These are phyloP conservation scores for Suillus fuscotomentosus DNA, from an alignment of 768 basidiomycete species.

Conservation along the genomic window DNA sequence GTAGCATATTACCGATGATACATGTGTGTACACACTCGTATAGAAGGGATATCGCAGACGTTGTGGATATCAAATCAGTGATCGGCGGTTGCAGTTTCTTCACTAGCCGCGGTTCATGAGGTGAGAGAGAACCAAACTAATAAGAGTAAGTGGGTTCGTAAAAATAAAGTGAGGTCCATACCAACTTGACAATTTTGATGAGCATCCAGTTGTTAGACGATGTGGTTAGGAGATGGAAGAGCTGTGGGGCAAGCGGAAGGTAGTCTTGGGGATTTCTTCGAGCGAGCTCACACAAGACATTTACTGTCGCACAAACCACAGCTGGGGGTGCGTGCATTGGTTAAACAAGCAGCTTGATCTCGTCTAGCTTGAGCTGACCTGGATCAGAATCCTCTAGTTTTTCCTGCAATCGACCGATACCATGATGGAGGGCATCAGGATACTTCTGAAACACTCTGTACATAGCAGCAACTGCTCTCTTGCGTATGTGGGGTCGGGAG, in stretches of 20 bases:
- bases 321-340: constrained; percentile 41
- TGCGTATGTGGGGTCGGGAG: constrained; percentile 84
- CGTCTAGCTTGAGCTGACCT: constrained; percentile 36
- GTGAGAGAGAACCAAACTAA: constrained; percentile 91
- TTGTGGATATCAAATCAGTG: constrained; percentile 93
- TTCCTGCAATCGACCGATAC: constrained; percentile 70
- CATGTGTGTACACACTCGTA: constrained; percentile 99
- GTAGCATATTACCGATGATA: constrained; percentile 95
- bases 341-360: constrained; percentile 2
- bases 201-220: constrained; percentile 99
- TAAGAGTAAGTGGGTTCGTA: constrained; percentile 2
- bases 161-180: constrained; percentile 33
- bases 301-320: constrained; percentile 92
- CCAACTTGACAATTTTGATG: constrained; percentile 97
- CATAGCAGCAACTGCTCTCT: constrained; percentile 83
- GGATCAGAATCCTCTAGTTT: constrained; percentile 78
- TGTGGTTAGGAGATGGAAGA: constrained; percentile 90
- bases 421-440: constrained; percentile 71
- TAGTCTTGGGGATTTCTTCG: constrained; percentile 78
- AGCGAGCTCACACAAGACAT: constrained; percentile 91
- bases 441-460: constrained; percentile 81
- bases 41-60: constrained; percentile 90
- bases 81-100: constrained; percentile 94
- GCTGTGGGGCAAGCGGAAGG: constrained; percentile 82
- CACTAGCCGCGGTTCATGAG: constrained; percentile 89